Conservation (phyloP, 2,329 filamentous ascomycete species). For the Coniochaeta ligniaria region DNA sequence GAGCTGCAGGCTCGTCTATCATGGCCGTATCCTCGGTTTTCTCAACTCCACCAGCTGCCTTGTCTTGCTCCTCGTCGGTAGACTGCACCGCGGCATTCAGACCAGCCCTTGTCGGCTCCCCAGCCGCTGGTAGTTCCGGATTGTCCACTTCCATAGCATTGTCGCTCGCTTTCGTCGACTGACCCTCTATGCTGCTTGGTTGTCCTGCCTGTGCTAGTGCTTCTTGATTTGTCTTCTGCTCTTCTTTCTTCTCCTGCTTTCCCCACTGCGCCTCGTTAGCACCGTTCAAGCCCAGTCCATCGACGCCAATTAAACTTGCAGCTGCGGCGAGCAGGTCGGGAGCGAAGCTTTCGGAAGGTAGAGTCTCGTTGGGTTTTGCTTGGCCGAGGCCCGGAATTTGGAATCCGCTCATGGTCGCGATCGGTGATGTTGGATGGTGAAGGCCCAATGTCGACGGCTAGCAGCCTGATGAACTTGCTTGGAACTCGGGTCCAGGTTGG, state of each 20-base stretch:
- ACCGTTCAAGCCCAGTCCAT: slow-evolving; percentile 1
- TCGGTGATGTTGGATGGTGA: not conserved
- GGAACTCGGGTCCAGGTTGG: no score
- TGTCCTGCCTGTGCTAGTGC: not conserved
- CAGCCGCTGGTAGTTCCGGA: not conserved
- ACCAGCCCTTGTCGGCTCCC: not conserved
- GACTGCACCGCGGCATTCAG: not conserved
- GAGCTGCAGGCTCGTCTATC: slow-evolving; percentile 2
- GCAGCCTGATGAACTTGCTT: not conserved
- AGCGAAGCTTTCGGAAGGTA: slow-evolving; percentile 12
- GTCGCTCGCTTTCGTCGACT: not conserved
- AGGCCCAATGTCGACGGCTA: not conserved
- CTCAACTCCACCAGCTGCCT: not conserved
- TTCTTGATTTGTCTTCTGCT: not conserved
- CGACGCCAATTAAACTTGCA: slow-evolving; percentile 9
- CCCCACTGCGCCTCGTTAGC: not conserved
- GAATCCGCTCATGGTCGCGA: slow-evolving; percentile 6
- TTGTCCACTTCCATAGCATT: slow-evolving; percentile 1
- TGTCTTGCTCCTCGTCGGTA: not conserved
- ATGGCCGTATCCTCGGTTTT: not conserved
- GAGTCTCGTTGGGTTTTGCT: slow-evolving; percentile 13
- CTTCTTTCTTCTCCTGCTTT: not conserved
- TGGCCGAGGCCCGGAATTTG: slow-evolving; percentile 23
- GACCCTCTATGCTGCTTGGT: not conserved
- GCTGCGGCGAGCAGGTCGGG: slow-evolving; percentile 13